Percentiles rank a stretch among this genome's conserved stretches.
Conservation (phyloP, 805 yeast species). For the Danielia oregonensis region DNA sequence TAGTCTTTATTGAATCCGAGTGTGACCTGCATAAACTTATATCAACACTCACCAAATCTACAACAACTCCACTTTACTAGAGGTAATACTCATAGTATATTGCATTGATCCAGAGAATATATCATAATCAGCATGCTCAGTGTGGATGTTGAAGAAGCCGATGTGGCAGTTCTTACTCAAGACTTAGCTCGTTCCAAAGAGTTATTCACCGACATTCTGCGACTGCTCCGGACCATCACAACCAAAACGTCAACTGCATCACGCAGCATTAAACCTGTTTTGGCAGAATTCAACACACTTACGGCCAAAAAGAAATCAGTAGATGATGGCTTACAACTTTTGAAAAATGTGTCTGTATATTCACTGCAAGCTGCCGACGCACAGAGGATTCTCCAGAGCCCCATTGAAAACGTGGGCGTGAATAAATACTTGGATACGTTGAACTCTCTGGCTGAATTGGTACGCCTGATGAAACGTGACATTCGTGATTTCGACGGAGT, state of each 20-base stretch:
- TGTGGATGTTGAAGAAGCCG: constrained; percentile 74
- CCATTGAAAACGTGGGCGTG: constrained; percentile 40
- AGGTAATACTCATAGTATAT: no score
- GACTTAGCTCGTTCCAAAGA: constrained; percentile 57
- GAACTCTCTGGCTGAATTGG: constrained; percentile 40
- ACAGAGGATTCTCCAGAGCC: constrained; percentile 31
- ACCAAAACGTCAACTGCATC: constrained; percentile 54
- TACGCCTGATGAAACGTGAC: constrained; percentile 40
- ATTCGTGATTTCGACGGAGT: constrained; percentile 65
- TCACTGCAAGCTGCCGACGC: constrained; percentile 43
- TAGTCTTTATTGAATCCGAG: no score
- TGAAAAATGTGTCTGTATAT: constrained; percentile 48
- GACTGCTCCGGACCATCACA: constrained; percentile 52
- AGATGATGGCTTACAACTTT: constrained; percentile 50
- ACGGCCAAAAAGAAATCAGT: constrained; percentile 55
- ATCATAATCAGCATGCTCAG: no score
- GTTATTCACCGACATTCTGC: constrained; percentile 52
- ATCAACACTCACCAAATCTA: no score
- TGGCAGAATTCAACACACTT: constrained; percentile 56
- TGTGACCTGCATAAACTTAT: no score
- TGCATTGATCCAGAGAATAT: no score
- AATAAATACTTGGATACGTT: constrained; percentile 30
- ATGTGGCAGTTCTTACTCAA: constrained; percentile 76
- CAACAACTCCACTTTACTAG: no score
- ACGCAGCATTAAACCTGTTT: constrained; percentile 65